Base-by-base conservation (phyloP, 2,329 filamentous ascomycete genomes). In the Fusarium buxicola region DNA sequence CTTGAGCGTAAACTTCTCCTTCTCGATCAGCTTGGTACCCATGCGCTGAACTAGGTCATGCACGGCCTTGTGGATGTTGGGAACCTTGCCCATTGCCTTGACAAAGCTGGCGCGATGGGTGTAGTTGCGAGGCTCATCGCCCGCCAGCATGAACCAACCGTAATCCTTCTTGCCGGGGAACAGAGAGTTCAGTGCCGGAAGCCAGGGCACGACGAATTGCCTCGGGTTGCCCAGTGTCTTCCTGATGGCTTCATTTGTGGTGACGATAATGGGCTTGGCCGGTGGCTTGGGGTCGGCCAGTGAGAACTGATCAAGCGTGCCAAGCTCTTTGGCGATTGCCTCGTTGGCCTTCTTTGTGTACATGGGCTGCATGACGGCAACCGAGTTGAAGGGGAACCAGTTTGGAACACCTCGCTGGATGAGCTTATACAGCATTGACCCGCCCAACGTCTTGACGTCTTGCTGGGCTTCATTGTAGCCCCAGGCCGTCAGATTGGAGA, bases 391-490 rank as follows among this genome's bases (percentile, higher is more conserved):
- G 1, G 71, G 69, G 70, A 81, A 83, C 75, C 77, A 80, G 13
- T 75, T 75, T 0, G 81, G 81, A 8, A 82, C 66, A 9, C 75
- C 80, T 7, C 80, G 74, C 54, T 80, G 77, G 57, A 83, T 77
- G 12, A 83, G 74, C 64, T 79, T 80, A 68, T 82, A 78, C 30
- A 80, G 55, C 68, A 82, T 77, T 4, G 78, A 80, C 0, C 81
- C 79, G 5, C 76, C 76, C 8, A 78, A 68, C 2, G 76, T 76
- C 55, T 78, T 75, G 54, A 56, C 60, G 43, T 72, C 69, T 9
- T 65, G 66, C 36, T 69, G 60, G 6, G 70, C 67, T 16, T 72
- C 70, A 27, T 78, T 80, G 59, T 74, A 78, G 4, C 80, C 80
- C 78, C 78, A 82, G 18, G 73, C 77, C 0, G 80, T 82, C 28